A percentile compares a stretch with the other conserved stretches of the same genome.
These are phyloP conservation scores for Castanopsis chinensis DNA, from an alignment of 306 rosid species.

Conservation along the genomic window DNA sequence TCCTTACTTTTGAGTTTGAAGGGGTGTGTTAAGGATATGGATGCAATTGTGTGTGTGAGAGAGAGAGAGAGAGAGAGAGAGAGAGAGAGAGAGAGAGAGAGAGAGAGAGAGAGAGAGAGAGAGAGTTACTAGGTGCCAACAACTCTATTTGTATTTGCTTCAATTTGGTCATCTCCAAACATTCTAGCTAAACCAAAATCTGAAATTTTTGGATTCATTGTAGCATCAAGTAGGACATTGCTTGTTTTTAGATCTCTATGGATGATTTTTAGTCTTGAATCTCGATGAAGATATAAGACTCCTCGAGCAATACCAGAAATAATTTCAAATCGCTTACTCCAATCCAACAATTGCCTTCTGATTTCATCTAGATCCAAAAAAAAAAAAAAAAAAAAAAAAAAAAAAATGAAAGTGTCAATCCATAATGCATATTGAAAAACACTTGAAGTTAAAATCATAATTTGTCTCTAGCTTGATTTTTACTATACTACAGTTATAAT, in stretches of 20 bases:
- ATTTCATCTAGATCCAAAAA: neutral
- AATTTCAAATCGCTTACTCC: neutral
- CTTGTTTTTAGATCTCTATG: constrained; percentile 34
- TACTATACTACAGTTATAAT: no score
- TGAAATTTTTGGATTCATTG: neutral
- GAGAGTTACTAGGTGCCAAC: neutral
- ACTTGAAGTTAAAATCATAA: no score
- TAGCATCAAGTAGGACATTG: neutral
- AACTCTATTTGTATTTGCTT: neutral
- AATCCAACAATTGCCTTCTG: neutral
- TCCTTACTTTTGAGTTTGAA: no score
- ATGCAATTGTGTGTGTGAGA: no score
- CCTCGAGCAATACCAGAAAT: neutral
- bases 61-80: no score
- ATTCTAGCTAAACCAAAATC: neutral
- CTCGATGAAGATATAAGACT: neutral
- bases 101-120: neutral
- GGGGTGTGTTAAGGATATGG: no score
- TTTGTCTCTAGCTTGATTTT: no score
- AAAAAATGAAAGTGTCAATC: neutral
- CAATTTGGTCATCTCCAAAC: neutral
- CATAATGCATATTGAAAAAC: no score
- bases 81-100: no score
- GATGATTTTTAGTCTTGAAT: neutral
- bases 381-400: no score